Evolutionary conservation across 2,329 filamentous ascomycete species (phyloP).

Genomic region (Verticillium isaacii): DNA sequence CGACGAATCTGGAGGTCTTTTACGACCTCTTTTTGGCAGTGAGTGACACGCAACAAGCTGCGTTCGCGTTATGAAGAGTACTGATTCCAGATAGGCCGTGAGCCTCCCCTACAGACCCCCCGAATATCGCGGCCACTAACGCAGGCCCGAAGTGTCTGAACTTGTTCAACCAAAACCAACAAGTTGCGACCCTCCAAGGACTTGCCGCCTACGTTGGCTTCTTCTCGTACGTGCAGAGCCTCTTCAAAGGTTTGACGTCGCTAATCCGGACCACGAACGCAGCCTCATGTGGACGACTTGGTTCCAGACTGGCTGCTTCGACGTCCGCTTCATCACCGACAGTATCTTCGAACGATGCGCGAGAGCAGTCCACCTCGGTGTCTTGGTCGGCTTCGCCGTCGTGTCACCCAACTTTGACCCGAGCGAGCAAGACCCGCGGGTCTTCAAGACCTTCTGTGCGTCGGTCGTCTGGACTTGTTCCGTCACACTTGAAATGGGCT

Average conservation of each 20-base stretch:
- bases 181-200: neutral
- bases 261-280: neutral
- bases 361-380: constrained; percentile 56
- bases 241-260: neutral
- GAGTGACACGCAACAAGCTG: neutral
- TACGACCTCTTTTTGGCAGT: constrained; percentile 31
- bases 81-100: constrained; percentile 15
- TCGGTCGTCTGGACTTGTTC: constrained; percentile 4
- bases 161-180: neutral
- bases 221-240: constrained; percentile 20
- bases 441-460: constrained; percentile 37
- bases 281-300: constrained; percentile 62
- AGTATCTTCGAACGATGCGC: constrained; percentile 56
- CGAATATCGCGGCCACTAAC: neutral
- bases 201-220: constrained; percentile 26
- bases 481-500: neutral
- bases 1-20: constrained; percentile 26
- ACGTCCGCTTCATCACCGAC: constrained; percentile 62
- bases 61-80: neutral
- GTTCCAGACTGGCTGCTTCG: constrained; percentile 59
- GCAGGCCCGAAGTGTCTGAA: neutral
- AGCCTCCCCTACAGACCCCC: neutral
- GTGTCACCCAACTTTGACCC: constrained; percentile 45
- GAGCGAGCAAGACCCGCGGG: constrained; percentile 26
- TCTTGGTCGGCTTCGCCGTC: constrained; percentile 62